Evolutionary conservation across 2,329 filamentous ascomycete genomes (phyloP).

Genomic region (Piedraia hortae): DNA sequence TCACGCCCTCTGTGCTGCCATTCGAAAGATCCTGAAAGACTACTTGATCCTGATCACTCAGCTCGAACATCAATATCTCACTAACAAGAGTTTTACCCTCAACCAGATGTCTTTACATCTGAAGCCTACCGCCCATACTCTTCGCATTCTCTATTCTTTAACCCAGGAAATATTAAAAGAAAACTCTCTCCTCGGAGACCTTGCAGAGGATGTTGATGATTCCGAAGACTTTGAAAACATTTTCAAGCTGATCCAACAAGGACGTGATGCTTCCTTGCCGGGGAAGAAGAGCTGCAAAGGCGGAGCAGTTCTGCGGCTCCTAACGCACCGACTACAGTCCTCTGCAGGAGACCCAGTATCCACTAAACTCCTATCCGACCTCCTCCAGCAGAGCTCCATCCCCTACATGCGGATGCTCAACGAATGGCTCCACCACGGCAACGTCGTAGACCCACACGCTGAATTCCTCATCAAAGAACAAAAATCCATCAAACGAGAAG

Average conservation of each 20-base stretch:
- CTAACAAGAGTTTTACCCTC: conserved; percentile 66
- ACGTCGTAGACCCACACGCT: conserved; percentile 74
- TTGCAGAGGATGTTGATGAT: conserved; percentile 30
- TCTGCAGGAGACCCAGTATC: conserved; percentile 89
- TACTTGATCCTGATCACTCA: conserved; percentile 83
- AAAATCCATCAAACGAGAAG: conserved; percentile 75
- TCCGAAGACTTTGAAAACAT: conserved; percentile 77
- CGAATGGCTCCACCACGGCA: conserved; percentile 90
- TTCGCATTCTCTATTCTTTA: conserved; percentile 67
- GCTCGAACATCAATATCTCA: conserved; percentile 75
- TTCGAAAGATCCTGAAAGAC: conserved; percentile 73
- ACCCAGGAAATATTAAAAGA: conserved; percentile 67
- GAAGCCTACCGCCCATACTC: conserved; percentile 68
- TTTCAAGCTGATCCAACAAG: conserved; percentile 64
- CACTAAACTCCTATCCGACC: conserved; percentile 47
- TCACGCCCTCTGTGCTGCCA: conserved; percentile 83
- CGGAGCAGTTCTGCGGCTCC: conserved; percentile 70
- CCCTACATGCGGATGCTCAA: conserved; percentile 98
- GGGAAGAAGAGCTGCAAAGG: conserved; percentile 88
- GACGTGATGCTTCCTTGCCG: conserved; percentile 57
- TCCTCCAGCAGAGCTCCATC: conserved; percentile 65
- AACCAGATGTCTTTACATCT: conserved; percentile 84
- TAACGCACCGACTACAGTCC: conserved; percentile 59
- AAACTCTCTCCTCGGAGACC: conserved; percentile 61
- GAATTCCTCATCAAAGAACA: conserved; percentile 93